Evolutionary conservation across 2,329 filamentous ascomycete genomes (phyloP).

Genomic region (Alternaria brassicicola): DNA sequence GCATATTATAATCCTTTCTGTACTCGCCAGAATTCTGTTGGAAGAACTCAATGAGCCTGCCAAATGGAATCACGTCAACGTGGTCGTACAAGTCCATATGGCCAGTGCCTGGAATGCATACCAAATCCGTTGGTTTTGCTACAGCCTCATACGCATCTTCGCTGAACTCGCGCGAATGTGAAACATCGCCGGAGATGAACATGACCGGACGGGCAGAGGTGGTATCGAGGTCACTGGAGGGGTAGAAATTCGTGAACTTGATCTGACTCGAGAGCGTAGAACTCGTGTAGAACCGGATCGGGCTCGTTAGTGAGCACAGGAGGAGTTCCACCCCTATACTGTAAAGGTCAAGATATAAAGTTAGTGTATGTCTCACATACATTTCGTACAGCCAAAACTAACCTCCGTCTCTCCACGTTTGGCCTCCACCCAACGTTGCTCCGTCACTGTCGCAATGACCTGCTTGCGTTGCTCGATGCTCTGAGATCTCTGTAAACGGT

Average conservation of each 20-base stretch:
- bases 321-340: constrained; percentile 11
- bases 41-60: constrained; percentile 37
- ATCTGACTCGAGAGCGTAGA: constrained; percentile 35
- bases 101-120: constrained; percentile 41
- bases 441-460: constrained; percentile 8
- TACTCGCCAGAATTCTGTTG: not conserved
- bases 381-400: not conserved
- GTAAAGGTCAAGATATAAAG: not conserved
- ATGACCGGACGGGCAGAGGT: constrained; percentile 41
- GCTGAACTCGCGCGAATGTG: constrained; percentile 41
- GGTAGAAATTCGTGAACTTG: constrained; percentile 44
- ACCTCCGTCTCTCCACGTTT: constrained; percentile 11
- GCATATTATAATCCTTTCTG: not conserved
- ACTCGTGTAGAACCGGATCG: constrained; percentile 30
- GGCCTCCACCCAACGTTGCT: constrained; percentile 17
- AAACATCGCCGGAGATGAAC: constrained; percentile 32
- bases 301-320: constrained; percentile 26
- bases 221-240: constrained; percentile 37
- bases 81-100: constrained; percentile 50
- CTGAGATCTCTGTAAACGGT: constrained; percentile 12
- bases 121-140: constrained; percentile 48
- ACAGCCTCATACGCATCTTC: constrained; percentile 31
- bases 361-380: not conserved
- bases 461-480: constrained; percentile 19
- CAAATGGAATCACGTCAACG: constrained; percentile 45